phyloP scores from a whole-genome alignment of 495 filamentous ascomycete genomes.

The Penicillium diatomitis region DNA sequence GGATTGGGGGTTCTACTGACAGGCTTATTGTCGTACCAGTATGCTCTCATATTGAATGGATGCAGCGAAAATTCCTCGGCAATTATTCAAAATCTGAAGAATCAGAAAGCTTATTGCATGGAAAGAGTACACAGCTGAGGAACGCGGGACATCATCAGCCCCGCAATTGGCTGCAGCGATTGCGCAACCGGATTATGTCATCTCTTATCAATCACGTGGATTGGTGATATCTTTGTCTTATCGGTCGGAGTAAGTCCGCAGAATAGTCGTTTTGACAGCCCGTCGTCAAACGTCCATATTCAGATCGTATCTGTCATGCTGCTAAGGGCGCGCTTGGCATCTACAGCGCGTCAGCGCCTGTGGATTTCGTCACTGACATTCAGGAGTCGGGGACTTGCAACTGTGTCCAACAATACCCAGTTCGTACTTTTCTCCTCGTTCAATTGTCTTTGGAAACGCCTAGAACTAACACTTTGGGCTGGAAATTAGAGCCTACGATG shows the following conservation, averaged over 20 bases:
- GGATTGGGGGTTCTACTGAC: constrained; percentile 38
- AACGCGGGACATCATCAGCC: constrained; percentile 36
- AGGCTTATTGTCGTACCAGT: constrained; percentile 70
- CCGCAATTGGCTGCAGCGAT: constrained; percentile 29
- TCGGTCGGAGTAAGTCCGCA: not conserved
- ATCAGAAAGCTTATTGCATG: not conserved
- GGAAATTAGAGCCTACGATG: constrained; percentile 64
- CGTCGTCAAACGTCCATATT: not conserved
- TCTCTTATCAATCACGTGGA: constrained; percentile 14
- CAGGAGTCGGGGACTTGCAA: constrained; percentile 32
- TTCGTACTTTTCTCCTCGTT: constrained; percentile 13
- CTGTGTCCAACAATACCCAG: constrained; percentile 37
- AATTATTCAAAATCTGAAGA: not conserved
- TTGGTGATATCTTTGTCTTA: constrained; percentile 13
- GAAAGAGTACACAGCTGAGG: too few relatives aligned
- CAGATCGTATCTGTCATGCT: constrained; percentile 20
- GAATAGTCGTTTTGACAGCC: not conserved
- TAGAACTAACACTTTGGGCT: constrained; percentile 1
- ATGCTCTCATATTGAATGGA: constrained; percentile 60
- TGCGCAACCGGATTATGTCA: constrained; percentile 24
- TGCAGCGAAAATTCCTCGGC: too few relatives aligned
- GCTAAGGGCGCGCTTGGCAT: constrained; percentile 23
- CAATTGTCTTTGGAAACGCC: not conserved
- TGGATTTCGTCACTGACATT: constrained; percentile 14
- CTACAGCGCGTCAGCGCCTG: constrained; percentile 25